A percentile compares a stretch with the other conserved stretches of the same genome.
Conservation (phyloP, 768 basidiomycete genomes). For the Fistulinella prunicolor region DNA sequence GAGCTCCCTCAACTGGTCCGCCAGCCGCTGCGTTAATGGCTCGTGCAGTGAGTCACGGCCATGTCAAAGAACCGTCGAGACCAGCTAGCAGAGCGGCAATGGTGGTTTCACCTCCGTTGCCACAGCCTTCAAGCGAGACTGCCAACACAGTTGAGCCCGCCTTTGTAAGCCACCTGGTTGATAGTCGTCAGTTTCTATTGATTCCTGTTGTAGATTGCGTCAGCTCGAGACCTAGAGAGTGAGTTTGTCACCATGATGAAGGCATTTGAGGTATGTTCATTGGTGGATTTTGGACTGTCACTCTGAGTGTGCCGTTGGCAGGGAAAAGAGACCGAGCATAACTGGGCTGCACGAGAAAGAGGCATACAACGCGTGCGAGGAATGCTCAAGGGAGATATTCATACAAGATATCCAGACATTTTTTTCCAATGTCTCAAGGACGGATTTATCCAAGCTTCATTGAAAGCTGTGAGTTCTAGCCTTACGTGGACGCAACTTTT, state of each 20-base stretch:
- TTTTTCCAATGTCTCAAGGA: slow-evolving; percentile 76
- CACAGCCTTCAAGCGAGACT: slow-evolving; percentile 42
- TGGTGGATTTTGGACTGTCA: background rate
- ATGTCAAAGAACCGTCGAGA: slow-evolving; percentile 47
- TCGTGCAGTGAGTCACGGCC: slow-evolving; percentile 49
- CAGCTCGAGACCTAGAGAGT: slow-evolving; percentile 76
- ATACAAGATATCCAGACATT: slow-evolving; percentile 65
- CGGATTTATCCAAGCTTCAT: slow-evolving; percentile 74
- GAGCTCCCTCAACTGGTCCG: slow-evolving; percentile 24
- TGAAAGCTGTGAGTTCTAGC: slow-evolving; percentile 71
- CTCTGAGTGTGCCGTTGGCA: slow-evolving; percentile 28
- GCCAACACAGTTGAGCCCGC: slow-evolving; percentile 54
- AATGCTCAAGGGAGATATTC: slow-evolving; percentile 85
- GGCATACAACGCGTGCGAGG: slow-evolving; percentile 77
- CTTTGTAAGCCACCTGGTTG: slow-evolving; percentile 51
- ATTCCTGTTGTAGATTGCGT: slow-evolving; percentile 61
- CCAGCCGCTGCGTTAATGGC: slow-evolving; percentile 33
- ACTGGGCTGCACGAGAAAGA: slow-evolving; percentile 84
- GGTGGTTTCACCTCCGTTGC: slow-evolving; percentile 40
- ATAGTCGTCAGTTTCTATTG: background rate
- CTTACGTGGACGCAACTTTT: background rate
- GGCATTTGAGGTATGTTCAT: slow-evolving; percentile 66
- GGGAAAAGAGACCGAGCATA: slow-evolving; percentile 98
- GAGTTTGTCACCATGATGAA: slow-evolving; percentile 81
- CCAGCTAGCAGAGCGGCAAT: slow-evolving; percentile 60